Percentiles rank a stretch among this genome's conserved stretches.
Evolutionary conservation across 768 basidiomycete species (phyloP).

Genomic region (Pulveroboletus ravenelii): DNA sequence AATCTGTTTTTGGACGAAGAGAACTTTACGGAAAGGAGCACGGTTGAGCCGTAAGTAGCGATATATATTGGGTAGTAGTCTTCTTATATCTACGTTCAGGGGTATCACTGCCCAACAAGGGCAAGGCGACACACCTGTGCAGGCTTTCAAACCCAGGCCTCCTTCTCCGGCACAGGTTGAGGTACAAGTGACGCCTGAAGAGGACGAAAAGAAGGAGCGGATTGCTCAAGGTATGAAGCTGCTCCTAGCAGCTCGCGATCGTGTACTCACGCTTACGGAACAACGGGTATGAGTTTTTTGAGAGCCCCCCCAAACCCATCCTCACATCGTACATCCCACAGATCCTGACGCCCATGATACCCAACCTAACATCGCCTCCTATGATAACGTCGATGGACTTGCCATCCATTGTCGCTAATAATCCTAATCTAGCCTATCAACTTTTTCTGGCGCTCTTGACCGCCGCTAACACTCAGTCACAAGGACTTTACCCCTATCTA

Average conservation of each 20-base stretch:
- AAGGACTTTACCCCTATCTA: constrained; percentile 46
- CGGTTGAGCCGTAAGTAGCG: constrained; percentile 42
- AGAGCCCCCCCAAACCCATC: no score
- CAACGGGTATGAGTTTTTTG: constrained; percentile 47
- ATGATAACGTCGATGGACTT: constrained; percentile 68
- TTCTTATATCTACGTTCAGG: constrained; percentile 21
- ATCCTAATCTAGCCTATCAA: constrained; percentile 66
- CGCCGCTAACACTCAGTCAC: constrained; percentile 26
- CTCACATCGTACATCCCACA: constrained; percentile 20
- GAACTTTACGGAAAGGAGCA: constrained; percentile 41
- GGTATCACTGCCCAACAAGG: constrained; percentile 6
- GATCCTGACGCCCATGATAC: constrained; percentile 50
- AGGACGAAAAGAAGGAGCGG: constrained; percentile 53
- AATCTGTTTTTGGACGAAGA: constrained; percentile 69
- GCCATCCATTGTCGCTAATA: constrained; percentile 58
- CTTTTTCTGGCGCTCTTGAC: constrained; percentile 57
- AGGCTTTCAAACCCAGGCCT: neutral
- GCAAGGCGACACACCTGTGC: constrained; percentile 1
- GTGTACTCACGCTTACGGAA: constrained; percentile 70
- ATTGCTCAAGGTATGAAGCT: constrained; percentile 64
- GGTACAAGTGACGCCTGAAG: constrained; percentile 37
- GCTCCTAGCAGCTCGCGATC: constrained; percentile 62
- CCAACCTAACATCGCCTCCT: constrained; percentile 39
- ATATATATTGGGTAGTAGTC: neutral
- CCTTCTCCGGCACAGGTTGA: constrained; percentile 7